Percentiles rank a stretch among this genome's conserved stretches.
Conservation (phyloP, 805 yeast species). For the Danielozyma ontarioensis region DNA sequence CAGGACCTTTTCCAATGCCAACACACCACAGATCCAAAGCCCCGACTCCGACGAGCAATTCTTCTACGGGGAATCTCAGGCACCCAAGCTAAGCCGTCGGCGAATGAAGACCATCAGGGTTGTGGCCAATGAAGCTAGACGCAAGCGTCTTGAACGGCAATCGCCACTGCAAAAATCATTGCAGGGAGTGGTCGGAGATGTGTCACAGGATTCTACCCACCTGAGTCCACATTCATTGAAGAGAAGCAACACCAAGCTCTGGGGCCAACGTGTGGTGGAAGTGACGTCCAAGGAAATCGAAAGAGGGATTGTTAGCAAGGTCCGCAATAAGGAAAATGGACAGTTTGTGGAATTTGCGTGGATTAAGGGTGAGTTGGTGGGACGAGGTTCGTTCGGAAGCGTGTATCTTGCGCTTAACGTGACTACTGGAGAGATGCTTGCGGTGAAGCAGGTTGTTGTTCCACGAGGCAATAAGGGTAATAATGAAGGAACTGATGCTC, state of each 20-base stretch:
- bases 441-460: slow-evolving; percentile 89
- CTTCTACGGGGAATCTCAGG: slow-evolving; percentile 28
- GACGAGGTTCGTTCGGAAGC: slow-evolving; percentile 94
- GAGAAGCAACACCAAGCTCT: slow-evolving; percentile 83
- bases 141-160: slow-evolving; percentile 26
- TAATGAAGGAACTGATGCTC: slow-evolving; percentile 69
- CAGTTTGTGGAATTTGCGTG: slow-evolving; percentile 85
- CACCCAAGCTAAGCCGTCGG: slow-evolving; percentile 39
- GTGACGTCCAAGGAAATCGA: slow-evolving; percentile 69
- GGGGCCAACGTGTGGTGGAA: slow-evolving; percentile 95
- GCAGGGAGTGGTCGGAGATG: slow-evolving; percentile 1
- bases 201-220: no score
- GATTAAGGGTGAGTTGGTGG: slow-evolving; percentile 96
- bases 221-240: slow-evolving; percentile 54
- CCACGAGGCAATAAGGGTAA: slow-evolving; percentile 25
- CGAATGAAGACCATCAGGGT: slow-evolving; percentile 89
- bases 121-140: slow-evolving; percentile 83
- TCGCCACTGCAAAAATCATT: slow-evolving; percentile 1
- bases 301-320: slow-evolving; percentile 59
- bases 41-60: slow-evolving; percentile 27
- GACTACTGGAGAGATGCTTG: slow-evolving; percentile 97
- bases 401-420: slow-evolving; percentile 89
- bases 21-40: slow-evolving; percentile 27
- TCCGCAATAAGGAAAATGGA: slow-evolving; percentile 57
- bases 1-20: slow-evolving; percentile 40